Conservation (phyloP, 140 eudicot species). For the Cichorium intybus region DNA sequence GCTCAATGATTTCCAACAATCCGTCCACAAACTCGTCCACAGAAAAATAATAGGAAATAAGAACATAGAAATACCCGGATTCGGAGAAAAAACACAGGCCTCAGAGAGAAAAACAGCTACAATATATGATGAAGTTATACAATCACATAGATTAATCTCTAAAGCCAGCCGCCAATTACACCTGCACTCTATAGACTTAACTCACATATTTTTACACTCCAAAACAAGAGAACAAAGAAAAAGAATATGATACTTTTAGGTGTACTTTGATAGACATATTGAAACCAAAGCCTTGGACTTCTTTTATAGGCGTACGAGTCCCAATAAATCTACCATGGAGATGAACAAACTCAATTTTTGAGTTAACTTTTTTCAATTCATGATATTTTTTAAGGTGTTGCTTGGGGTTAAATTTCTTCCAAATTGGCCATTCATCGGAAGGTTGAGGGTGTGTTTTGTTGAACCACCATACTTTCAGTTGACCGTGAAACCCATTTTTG, state of each 20-base stretch:
- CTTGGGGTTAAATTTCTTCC: conserved; percentile 87
- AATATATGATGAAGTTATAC: too few species aligned
- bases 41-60: neutral
- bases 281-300: neutral
- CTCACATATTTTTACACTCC: too few species aligned
- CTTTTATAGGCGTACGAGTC: neutral
- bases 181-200: too few species aligned
- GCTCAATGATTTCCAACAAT: neutral
- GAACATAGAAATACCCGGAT: neutral
- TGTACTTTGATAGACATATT: neutral
- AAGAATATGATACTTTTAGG: neutral
- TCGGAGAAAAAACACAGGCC: too few species aligned
- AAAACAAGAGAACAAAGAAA: too few species aligned
- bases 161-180: too few species aligned
- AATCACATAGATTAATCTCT: too few species aligned
- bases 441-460: conserved; percentile 82
- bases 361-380: neutral
- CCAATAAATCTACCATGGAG: too few species aligned
- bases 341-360: neutral
- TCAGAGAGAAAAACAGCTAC: neutral
- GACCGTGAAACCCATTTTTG: conserved; percentile 90
- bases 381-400: conserved; percentile 51
- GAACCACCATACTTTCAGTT: conserved; percentile 95
- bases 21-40: too few species aligned
- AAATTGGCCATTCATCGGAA: conserved; percentile 83